Percentiles rank a stretch among this genome's conserved stretches.
Conservation (phyloP, 1,139 yeast species). For the Yamadazyma triangularis region DNA sequence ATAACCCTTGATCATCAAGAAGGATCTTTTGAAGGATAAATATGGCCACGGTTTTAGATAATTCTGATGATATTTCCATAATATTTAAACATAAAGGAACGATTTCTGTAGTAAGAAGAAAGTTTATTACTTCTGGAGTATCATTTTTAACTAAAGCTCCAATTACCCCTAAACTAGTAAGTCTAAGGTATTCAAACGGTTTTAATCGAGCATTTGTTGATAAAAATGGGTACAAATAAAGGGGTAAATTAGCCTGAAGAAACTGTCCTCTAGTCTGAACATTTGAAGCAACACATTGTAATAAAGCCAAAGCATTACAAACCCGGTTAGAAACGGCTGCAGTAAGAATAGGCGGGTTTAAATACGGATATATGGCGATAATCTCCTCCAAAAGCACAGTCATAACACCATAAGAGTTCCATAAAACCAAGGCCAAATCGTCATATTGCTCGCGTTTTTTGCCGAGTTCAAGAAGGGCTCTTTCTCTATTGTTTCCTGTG, state of each 20-base stretch:
- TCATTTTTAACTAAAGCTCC: constrained; percentile 97
- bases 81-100: constrained; percentile 91
- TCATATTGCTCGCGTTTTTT: constrained; percentile 93
- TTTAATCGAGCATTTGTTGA: constrained; percentile 89
- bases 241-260: constrained; percentile 84
- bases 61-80: constrained; percentile 93
- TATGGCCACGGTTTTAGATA: constrained; percentile 93
- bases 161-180: constrained; percentile 92
- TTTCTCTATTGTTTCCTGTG: constrained; percentile 86
- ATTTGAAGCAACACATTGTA: constrained; percentile 96
- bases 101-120: constrained; percentile 86
- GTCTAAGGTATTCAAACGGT: constrained; percentile 86
- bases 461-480: constrained; percentile 87
- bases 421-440: constrained; percentile 84
- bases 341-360: constrained; percentile 82
- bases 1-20: constrained; percentile 85
- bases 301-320: constrained; percentile 88
- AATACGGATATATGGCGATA: constrained; percentile 80
- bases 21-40: constrained; percentile 90
- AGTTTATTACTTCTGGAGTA: constrained; percentile 90
- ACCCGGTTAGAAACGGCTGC: constrained; percentile 90
- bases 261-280: constrained; percentile 83
- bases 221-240: constrained; percentile 88
- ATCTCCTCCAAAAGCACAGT: constrained; percentile 87
- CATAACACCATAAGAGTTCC: constrained; percentile 98